Evolutionary conservation across 2,329 filamentous ascomycete genomes (phyloP).

Genomic region (Pseudogymnoascus sp.): DNA sequence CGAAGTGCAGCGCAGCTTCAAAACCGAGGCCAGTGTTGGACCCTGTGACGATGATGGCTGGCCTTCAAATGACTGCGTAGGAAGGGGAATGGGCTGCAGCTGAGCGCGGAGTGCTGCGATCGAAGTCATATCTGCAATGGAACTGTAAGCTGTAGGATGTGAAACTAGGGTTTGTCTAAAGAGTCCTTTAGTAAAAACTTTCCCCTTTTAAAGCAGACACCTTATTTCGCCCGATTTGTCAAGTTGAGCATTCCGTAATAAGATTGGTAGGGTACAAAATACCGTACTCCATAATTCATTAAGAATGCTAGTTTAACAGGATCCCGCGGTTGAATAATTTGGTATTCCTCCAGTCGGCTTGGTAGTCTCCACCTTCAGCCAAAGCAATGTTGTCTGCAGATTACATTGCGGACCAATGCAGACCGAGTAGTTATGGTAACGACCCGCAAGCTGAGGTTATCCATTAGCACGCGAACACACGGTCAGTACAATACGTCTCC

Average conservation of each 20-base stretch:
- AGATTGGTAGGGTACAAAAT: neutral
- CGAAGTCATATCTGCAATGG: neutral
- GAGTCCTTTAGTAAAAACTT: neutral
- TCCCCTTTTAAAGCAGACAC: neutral
- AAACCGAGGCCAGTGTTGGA: slow-evolving; percentile 36
- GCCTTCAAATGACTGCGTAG: slow-evolving; percentile 19
- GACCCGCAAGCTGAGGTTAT: neutral
- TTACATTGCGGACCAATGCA: neutral
- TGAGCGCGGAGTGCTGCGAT: neutral
- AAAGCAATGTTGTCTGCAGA: neutral
- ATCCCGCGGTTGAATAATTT: neutral
- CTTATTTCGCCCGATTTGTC: neutral
- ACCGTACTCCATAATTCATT: neutral
- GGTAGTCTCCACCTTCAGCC: neutral
- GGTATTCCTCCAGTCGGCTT: neutral
- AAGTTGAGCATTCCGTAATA: neutral
- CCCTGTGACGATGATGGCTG: slow-evolving; percentile 34
- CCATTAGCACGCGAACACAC: neutral
- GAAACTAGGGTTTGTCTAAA: neutral
- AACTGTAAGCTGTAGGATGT: neutral
- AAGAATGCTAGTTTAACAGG: neutral
- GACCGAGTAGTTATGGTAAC: neutral
- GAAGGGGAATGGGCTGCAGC: neutral
- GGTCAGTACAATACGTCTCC: neutral
- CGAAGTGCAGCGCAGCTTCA: slow-evolving; percentile 32